Percentiles rank a stretch among this genome's conserved stretches.
Evolutionary conservation across 2,329 filamentous ascomycete species (phyloP).

Genomic region (Beauveria bassiana): DNA sequence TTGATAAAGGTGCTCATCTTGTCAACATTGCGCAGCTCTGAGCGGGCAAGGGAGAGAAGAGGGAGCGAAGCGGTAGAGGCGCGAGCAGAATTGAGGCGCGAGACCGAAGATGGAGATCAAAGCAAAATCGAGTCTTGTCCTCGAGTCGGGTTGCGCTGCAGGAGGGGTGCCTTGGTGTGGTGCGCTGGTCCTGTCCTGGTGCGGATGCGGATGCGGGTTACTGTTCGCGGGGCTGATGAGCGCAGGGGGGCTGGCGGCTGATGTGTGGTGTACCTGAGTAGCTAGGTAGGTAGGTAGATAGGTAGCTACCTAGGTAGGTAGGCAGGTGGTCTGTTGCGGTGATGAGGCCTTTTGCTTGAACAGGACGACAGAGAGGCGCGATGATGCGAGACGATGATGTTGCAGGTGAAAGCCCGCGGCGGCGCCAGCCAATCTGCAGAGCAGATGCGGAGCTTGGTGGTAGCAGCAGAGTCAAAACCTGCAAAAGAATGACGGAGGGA

Average conservation of each 20-base stretch:
- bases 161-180: not conserved
- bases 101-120: not conserved
- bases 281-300: not conserved
- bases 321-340: not conserved
- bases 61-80: not conserved
- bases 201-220: not conserved
- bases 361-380: not conserved
- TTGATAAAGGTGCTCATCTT: constrained; percentile 13
- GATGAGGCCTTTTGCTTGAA: not conserved
- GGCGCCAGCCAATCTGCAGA: not conserved
- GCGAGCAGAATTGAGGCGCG: not conserved
- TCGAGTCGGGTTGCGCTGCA: not conserved
- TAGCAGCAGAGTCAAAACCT: not conserved
- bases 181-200: not conserved
- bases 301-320: not conserved
- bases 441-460: not conserved
- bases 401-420: not conserved
- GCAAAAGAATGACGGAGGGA: not conserved
- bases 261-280: not conserved
- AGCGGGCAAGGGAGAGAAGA: constrained; percentile 7
- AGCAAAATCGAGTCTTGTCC: not conserved
- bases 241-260: not conserved
- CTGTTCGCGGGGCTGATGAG: constrained; percentile 2
- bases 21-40: constrained; percentile 12
- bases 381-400: not conserved